Evolutionary conservation across 164 flowering plant genomes (phyloP).

Genomic region (Buxus sempervirens): DNA sequence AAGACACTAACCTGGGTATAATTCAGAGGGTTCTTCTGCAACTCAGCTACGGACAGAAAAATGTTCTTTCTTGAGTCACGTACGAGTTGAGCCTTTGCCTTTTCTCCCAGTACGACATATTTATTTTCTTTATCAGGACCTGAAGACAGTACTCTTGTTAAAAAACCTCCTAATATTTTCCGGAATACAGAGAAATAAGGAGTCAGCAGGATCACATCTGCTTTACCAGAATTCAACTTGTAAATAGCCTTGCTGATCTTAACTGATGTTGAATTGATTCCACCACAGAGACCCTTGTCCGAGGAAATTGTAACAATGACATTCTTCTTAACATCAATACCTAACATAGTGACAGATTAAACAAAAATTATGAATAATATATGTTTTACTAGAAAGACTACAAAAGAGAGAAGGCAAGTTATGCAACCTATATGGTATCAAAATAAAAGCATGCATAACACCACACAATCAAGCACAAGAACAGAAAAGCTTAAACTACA

Average conservation of each 20-base stretch:
- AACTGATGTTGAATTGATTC: slow-evolving; percentile 90
- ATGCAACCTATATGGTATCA: too few species aligned
- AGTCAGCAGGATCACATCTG: slow-evolving; percentile 7
- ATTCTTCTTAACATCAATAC: slow-evolving; percentile 87
- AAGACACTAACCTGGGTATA: slow-evolving; percentile 68
- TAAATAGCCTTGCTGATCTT: slow-evolving; percentile 72
- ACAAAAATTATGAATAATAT: background rate
- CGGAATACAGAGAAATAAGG: background rate
- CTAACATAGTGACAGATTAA: slow-evolving; percentile 27
- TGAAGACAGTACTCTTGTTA: slow-evolving; percentile 14
- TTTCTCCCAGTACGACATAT: slow-evolving; percentile 86
- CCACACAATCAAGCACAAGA: background rate
- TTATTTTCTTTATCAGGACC: slow-evolving; percentile 85
- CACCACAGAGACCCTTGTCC: slow-evolving; percentile 99
- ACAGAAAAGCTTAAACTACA: background rate
- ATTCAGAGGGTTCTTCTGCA: slow-evolving; percentile 89
- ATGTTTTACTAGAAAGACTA: background rate
- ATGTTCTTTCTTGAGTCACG: slow-evolving; percentile 90
- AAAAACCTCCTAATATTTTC: slow-evolving; percentile 1
- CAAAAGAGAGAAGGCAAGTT: background rate
- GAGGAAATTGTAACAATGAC: slow-evolving; percentile 79
- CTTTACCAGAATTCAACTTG: slow-evolving; percentile 68
- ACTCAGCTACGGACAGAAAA: slow-evolving; percentile 56
- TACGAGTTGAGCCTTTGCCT: slow-evolving; percentile 80
- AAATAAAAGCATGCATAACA: background rate